Base-by-base conservation (phyloP, 352 stramenopile species). In the Pythium sukuiense region DNA sequence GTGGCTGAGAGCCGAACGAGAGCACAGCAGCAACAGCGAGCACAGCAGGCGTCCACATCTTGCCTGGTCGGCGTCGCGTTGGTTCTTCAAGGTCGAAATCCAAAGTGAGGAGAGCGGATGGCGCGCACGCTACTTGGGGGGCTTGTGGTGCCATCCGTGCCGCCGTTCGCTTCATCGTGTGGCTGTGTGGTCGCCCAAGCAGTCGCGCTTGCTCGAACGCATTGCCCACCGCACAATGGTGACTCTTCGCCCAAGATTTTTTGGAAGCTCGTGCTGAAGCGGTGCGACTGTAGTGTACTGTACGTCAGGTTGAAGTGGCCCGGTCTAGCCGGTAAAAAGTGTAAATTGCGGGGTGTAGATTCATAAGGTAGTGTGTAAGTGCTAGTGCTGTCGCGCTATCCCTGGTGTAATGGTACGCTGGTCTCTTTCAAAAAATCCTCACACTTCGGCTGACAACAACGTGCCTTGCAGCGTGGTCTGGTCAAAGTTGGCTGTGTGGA, bases 401-500 rank as follows among this genome's bases (percentile, higher is more conserved):
- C 6, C 11, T 37, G 32, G 32, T 37, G 35, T 43, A 43, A 43
- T 43, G 35, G 20, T 24, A 24, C 20, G 20, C 20, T 43, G 16
- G 7, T 18, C 12, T 16, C 7, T 43, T 3, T 43, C 32, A 35
- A 35, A 35, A 35, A 35, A 35, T 35, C 3, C 35, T 63, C 49
- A 73, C 12, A 74, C 59, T 35, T 74, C 68, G 18, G 68, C 68
- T 12, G 62, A 59, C 9, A 74, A 55, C 59, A 74, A 56, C 1
- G 68, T 63, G 39, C 63, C 61, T 13, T 71, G 63, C 35, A 71
- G 54, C 26, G 63, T 63, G 0, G 85, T 90, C 56, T 91, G 74
- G 66, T 93, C 85, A 61, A 93, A 90, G 69, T 93, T 90, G 55
- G 82, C 80, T 29, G 85, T 93, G 68, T 91, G 85, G 66, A 93